Evolutionary conservation across 2,329 filamentous ascomycete species (phyloP).

Genomic region (Clarireedia hainanense): DNA sequence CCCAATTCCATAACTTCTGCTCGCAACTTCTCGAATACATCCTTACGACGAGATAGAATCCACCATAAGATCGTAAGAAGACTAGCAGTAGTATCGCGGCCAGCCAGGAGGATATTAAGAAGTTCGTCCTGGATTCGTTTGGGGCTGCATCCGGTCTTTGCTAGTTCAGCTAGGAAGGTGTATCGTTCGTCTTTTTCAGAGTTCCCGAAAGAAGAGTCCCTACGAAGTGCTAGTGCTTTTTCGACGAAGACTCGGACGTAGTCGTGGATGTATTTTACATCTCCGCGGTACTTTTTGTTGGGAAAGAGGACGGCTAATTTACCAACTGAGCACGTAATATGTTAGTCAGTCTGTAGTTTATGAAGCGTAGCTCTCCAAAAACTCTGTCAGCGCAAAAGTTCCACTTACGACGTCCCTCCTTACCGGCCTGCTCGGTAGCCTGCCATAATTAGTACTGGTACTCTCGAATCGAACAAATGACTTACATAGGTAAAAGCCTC

Average conservation of each 20-base stretch:
- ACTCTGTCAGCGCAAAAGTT: not conserved
- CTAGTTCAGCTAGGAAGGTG: conserved; percentile 31
- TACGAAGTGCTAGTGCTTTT: conserved; percentile 18
- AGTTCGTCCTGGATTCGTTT: conserved; percentile 19
- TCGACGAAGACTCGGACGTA: conserved; percentile 25
- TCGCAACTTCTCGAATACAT: conserved; percentile 31
- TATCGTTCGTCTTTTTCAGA: conserved; percentile 12
- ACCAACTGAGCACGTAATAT: conserved; percentile 13
- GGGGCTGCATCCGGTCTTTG: conserved; percentile 14
- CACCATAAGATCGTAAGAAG: conserved; percentile 26
- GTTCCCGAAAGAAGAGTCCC: conserved; percentile 35
- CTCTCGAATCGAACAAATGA: not conserved
- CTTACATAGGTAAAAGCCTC: conserved; percentile 30
- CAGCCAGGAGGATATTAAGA: conserved; percentile 15
- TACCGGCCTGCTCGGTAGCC: conserved; percentile 20
- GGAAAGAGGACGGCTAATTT: conserved; percentile 19
- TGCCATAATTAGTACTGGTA: not conserved
- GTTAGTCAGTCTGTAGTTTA: not conserved
- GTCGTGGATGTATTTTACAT: conserved; percentile 20
- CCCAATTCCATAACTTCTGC: conserved; percentile 21
- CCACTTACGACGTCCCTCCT: conserved; percentile 16
- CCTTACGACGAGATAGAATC: conserved; percentile 10
- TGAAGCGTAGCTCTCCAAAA: not conserved
- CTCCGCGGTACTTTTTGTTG: conserved; percentile 21
- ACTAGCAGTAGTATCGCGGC: conserved; percentile 15